Evolutionary conservation across 176 grass and related monocot genomes (phyloP), one percentile per base, ranked within the genome.

Genomic region (Oryza glaberrima): DNA sequence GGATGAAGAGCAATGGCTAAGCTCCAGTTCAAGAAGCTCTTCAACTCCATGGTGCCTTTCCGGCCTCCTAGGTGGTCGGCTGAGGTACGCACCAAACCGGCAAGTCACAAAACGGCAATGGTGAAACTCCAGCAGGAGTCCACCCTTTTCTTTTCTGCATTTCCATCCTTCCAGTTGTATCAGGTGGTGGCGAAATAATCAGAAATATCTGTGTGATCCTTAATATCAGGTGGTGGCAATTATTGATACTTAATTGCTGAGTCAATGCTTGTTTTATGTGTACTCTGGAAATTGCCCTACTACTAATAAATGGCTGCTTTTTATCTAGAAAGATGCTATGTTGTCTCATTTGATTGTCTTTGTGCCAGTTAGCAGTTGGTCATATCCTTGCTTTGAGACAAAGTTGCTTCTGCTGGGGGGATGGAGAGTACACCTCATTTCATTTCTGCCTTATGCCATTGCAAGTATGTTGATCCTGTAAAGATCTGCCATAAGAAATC

Each of bases 21-120:
- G 64, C 76, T 54, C 44, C 77, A 51, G 70, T 65, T 65, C 41
- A 49, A 73, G 74, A 78, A 83, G 58, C n/a, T 35, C 41, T 35
- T 78, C 67, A 75, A 69, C 61, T 83, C 69, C 36, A 19, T 51
- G 80, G 48, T 87, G 69, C 84, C 69, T 87, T 32, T 80, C n/a
- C 49, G 84, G 73, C 11, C 70, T 69, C 54, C 58, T 63, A 80
- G 80, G 84, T 70, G 74, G 80, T 86, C 22, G 20, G 43, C 48
- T 80, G 80, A 84, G 89, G 89, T 82, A 87, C 0, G 41, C 75
- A 78, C n/a, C n/a, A 78, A 84, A 87, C 70, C 80, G 89, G 89
- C 89, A 90, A 87, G 84, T 87, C 89, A 87, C 89, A 83, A 70
- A 68, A 80, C 70, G 89, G 89, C 89, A 87, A 84, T 80, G 84